Conservation (phyloP, 2,329 filamentous ascomycete genomes). For the Aspergillus sp. region DNA sequence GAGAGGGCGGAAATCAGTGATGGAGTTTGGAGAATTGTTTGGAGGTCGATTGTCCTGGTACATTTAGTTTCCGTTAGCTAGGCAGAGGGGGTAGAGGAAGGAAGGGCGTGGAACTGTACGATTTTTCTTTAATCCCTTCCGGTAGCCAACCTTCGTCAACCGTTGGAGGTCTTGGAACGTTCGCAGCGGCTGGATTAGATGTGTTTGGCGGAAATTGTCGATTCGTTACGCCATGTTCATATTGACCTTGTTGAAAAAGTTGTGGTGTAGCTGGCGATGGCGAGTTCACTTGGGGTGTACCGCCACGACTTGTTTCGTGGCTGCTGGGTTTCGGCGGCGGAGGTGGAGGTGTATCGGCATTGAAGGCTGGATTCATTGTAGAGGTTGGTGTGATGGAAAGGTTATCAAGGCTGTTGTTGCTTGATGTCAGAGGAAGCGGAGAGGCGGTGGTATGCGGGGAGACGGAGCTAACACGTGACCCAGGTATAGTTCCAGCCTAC, state of each 20-base stretch:
- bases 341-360: constrained; percentile 61
- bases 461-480: background rate
- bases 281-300: constrained; percentile 58
- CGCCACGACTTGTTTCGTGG: constrained; percentile 66
- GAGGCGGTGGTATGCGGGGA: constrained; percentile 3
- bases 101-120: constrained; percentile 54
- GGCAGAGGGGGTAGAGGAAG: constrained; percentile 17
- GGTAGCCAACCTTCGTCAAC: constrained; percentile 73
- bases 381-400: constrained; percentile 10
- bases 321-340: constrained; percentile 71
- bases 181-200: constrained; percentile 10
- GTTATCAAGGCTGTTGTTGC: background rate
- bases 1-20: constrained; percentile 72
- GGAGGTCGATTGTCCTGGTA: constrained; percentile 53
- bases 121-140: constrained; percentile 73
- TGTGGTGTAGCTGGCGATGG: constrained; percentile 46
- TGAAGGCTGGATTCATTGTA: constrained; percentile 34
- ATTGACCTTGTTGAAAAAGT: constrained; percentile 30
- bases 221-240: constrained; percentile 15
- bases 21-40: constrained; percentile 72
- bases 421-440: background rate
- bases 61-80: background rate
- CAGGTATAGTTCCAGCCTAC: background rate
- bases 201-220: constrained; percentile 10
- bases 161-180: constrained; percentile 31